Percentiles rank a stretch among this genome's conserved stretches.
Conservation (phyloP, 768 basidiomycete species). For the Suillus placidus region DNA sequence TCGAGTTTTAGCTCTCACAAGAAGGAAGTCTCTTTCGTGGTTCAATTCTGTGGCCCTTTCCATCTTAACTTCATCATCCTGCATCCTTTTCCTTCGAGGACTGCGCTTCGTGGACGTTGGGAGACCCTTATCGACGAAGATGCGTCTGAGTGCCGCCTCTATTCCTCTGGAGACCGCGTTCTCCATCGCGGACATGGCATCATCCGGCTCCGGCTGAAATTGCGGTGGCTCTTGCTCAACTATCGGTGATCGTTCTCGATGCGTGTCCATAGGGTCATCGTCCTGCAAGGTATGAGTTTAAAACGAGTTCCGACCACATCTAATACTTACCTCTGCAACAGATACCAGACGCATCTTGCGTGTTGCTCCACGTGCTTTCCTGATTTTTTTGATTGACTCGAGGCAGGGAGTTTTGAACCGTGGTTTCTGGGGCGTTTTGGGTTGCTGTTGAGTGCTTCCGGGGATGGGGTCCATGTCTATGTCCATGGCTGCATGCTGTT, state of each 20-base stretch:
- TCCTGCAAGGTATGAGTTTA: too few relatives aligned
- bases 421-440: background rate
- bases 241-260: too few relatives aligned
- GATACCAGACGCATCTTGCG: too few relatives aligned
- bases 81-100: constrained; percentile 8
- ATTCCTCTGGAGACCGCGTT: background rate
- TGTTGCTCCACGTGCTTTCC: too few relatives aligned
- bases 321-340: too few relatives aligned
- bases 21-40: constrained; percentile 12
- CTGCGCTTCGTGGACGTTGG: background rate
- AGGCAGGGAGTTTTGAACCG: too few relatives aligned
- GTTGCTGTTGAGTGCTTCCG: background rate
- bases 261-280: too few relatives aligned
- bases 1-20: constrained; percentile 5
- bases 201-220: too few relatives aligned
- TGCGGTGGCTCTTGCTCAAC: too few relatives aligned
- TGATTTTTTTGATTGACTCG: too few relatives aligned
- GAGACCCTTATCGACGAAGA: background rate
- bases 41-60: constrained; percentile 9
- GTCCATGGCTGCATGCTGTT: background rate
- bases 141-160: constrained; percentile 5
- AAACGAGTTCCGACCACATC: too few relatives aligned
- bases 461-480: background rate
- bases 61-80: constrained; percentile 2
- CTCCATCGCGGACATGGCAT: constrained; percentile 1